Conservation (phyloP, 139 green algal genomes). For the Asterochloris erici region DNA sequence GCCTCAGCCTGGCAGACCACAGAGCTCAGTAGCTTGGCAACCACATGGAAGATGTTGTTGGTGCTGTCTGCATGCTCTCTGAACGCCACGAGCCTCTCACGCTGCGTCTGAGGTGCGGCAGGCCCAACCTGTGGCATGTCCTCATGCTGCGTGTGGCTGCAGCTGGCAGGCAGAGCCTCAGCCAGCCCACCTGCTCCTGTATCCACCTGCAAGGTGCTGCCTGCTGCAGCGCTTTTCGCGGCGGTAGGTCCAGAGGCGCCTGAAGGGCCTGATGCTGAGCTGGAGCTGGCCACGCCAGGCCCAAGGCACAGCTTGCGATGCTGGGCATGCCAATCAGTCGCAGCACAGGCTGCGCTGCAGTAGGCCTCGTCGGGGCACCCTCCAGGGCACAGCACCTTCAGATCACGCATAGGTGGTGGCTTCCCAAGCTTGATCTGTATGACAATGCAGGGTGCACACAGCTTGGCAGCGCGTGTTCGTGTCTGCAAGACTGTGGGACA, state of each 20-base stretch:
- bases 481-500: neutral
- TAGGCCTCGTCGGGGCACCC: slow-evolving; percentile 46
- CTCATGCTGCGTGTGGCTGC: too few relatives aligned
- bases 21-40: slow-evolving; percentile 33
- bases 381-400: slow-evolving; percentile 46
- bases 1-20: too few relatives aligned
- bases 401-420: neutral
- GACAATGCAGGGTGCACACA: too few relatives aligned
- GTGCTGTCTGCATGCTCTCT: slow-evolving; percentile 53
- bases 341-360: slow-evolving; percentile 48
- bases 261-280: too few relatives aligned
- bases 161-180: too few relatives aligned
- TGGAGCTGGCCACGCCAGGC: too few relatives aligned
- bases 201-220: too few relatives aligned
- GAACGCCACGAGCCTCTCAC: slow-evolving; percentile 30
- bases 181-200: too few relatives aligned
- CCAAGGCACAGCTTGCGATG: slow-evolving; percentile 56
- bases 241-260: too few relatives aligned
- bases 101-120: neutral
- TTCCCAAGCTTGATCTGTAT: neutral
- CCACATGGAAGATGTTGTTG: slow-evolving; percentile 76
- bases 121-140: too few relatives aligned
- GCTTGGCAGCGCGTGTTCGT: too few relatives aligned
- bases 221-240: too few relatives aligned
- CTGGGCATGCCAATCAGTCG: slow-evolving; percentile 42